Percentiles rank a stretch among this genome's conserved stretches.
phyloP scores from a whole-genome alignment of 768 basidiomycete genomes.

The Clitopilus passeckerianus region DNA sequence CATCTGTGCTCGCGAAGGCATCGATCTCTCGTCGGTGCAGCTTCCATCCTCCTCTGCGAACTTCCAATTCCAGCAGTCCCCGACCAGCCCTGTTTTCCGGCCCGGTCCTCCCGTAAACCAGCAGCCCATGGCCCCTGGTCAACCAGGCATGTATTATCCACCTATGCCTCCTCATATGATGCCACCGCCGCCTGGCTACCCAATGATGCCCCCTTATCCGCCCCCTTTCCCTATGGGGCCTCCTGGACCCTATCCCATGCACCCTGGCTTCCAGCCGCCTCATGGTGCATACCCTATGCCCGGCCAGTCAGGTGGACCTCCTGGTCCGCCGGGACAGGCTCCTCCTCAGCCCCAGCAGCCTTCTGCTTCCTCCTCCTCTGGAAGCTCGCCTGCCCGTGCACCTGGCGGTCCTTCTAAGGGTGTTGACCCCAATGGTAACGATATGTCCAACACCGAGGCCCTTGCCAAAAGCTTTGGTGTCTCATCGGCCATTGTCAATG shows the following conservation, averaged over 20 bases:
- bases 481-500: constrained; percentile 61
- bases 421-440: constrained; percentile 74
- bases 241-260: constrained; percentile 45
- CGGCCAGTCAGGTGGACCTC: constrained; percentile 23
- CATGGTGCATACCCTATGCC: constrained; percentile 18
- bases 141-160: constrained; percentile 31
- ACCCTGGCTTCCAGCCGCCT: constrained; percentile 55
- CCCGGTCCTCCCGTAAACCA: constrained; percentile 26
- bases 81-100: constrained; percentile 23
- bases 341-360: constrained; percentile 33
- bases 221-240: constrained; percentile 34
- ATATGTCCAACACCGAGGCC: constrained; percentile 71
- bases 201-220: constrained; percentile 31
- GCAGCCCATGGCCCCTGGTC: constrained; percentile 30
- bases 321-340: constrained; percentile 17
- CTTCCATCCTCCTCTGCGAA: constrained; percentile 17
- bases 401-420: constrained; percentile 48
- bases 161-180: constrained; percentile 45
- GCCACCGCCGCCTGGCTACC: constrained; percentile 33
- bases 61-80: constrained; percentile 27
- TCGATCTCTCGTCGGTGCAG: constrained; percentile 39
- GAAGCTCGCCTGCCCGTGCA: constrained; percentile 11
- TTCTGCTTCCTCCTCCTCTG: constrained; percentile 20
- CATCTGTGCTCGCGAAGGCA: constrained; percentile 58
- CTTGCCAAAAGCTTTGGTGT: constrained; percentile 81